A percentile compares a stretch with the other conserved stretches of the same genome.
Conservation (phyloP, 2,329 filamentous ascomycete genomes). For the Lachnellula hyalina region DNA sequence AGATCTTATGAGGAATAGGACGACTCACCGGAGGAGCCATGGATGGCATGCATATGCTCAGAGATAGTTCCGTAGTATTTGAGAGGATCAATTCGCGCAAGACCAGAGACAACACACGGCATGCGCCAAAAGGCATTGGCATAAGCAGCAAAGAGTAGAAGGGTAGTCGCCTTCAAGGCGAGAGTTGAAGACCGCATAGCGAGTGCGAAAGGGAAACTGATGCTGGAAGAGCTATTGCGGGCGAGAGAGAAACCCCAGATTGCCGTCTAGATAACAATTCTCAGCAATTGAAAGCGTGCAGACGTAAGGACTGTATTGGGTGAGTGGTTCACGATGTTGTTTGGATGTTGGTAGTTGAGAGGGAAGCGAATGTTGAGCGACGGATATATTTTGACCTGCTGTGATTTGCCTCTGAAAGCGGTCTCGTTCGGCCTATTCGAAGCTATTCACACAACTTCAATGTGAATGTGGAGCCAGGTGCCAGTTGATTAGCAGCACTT, state of each 20-base stretch:
- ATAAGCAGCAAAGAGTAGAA: not conserved
- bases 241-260: not conserved
- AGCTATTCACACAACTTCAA: too few relatives aligned
- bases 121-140: slow-evolving; percentile 81
- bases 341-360: not conserved
- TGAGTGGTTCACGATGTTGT: not conserved
- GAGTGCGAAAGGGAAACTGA: not conserved
- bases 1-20: not conserved
- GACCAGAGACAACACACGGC: slow-evolving; percentile 67
- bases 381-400: too few relatives aligned
- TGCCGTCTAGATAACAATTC: not conserved
- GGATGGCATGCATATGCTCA: slow-evolving; percentile 67
- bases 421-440: too few relatives aligned
- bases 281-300: not conserved
- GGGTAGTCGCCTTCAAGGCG: slow-evolving; percentile 4
- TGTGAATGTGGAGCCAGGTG: too few relatives aligned
- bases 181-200: slow-evolving; percentile 4
- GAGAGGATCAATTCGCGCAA: slow-evolving; percentile 74
- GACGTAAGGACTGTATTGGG: not conserved
- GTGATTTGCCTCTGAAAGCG: too few relatives aligned
- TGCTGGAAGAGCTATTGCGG: not conserved
- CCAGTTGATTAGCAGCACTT: too few relatives aligned
- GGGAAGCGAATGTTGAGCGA: not conserved
- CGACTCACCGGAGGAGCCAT: slow-evolving; percentile 68
- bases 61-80: slow-evolving; percentile 55